A percentile compares a stretch with the other conserved stretches of the same genome.
phyloP scores from a whole-genome alignment of 2,329 filamentous ascomycete genomes.

The Penicillium olsonii region DNA sequence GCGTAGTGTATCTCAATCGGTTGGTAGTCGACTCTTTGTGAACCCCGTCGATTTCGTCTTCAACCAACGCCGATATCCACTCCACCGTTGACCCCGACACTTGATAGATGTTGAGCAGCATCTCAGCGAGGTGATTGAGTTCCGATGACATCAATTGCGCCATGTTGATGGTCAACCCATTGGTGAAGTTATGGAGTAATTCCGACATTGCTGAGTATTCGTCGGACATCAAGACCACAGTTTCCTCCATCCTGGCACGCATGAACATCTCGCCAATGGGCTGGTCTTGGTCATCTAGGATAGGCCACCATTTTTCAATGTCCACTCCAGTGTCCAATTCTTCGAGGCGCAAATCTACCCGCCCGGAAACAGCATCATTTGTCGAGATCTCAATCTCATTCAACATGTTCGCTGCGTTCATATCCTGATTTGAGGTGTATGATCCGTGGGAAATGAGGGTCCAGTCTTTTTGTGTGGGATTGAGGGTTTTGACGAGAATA shows the following conservation, averaged over 20 bases:
- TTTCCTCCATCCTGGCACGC: slow-evolving; percentile 80
- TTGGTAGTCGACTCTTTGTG: slow-evolving; percentile 76
- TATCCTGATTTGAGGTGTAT: slow-evolving; percentile 45
- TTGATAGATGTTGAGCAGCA: slow-evolving; percentile 91
- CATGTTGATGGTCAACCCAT: slow-evolving; percentile 81
- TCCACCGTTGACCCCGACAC: slow-evolving; percentile 80
- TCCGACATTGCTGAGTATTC: slow-evolving; percentile 84
- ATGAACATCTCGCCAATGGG: slow-evolving; percentile 81
- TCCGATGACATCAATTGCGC: slow-evolving; percentile 75
- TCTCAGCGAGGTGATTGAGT: slow-evolving; percentile 77
- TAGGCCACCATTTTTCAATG: slow-evolving; percentile 83
- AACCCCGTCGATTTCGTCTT: slow-evolving; percentile 95
- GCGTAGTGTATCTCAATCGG: slow-evolving; percentile 62
- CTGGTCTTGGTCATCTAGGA: slow-evolving; percentile 74
- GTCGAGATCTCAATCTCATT: slow-evolving; percentile 51
- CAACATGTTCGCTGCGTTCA: slow-evolving; percentile 41
- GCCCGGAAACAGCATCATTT: slow-evolving; percentile 50
- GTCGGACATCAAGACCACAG: slow-evolving; percentile 80
- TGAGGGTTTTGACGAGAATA: slow-evolving; percentile 49
- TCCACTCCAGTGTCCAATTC: slow-evolving; percentile 76
- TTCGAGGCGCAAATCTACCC: slow-evolving; percentile 78
- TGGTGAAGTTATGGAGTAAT: slow-evolving; percentile 79
- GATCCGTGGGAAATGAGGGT: slow-evolving; percentile 48
- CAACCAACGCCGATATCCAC: slow-evolving; percentile 90
- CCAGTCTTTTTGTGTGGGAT: slow-evolving; percentile 53